Percentiles rank a stretch among this genome's conserved stretches.
Evolutionary conservation across 2,329 filamentous ascomycete species (phyloP).

Genomic region (Pleomassaria siparia): DNA sequence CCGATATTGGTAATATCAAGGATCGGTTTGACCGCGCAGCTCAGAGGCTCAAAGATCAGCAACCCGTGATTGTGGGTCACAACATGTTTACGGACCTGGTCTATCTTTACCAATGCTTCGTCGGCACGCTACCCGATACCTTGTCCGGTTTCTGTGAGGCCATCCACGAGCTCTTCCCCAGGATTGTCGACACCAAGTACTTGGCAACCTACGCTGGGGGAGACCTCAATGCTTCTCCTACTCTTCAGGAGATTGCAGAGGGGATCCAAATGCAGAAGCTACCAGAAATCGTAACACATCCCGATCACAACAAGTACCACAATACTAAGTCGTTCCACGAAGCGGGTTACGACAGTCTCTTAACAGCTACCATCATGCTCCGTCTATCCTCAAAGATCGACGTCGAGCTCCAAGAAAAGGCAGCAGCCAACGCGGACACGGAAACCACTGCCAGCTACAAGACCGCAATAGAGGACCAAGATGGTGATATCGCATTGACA

Average conservation of each 20-base stretch:
- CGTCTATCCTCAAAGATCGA: conserved; percentile 55
- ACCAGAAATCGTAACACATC: conserved; percentile 38
- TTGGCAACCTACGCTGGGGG: conserved; percentile 60
- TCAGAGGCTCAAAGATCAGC: conserved; percentile 47
- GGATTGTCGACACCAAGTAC: conserved; percentile 65
- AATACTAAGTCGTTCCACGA: conserved; percentile 54
- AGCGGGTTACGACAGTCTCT: conserved; percentile 64
- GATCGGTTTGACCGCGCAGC: conserved; percentile 45
- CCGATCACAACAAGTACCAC: conserved; percentile 45
- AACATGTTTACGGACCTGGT: conserved; percentile 66
- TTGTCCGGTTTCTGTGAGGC: conserved; percentile 55
- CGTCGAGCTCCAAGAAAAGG: conserved; percentile 19
- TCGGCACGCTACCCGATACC: conserved; percentile 57
- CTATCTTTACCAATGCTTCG: conserved; percentile 65
- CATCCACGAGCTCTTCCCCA: conserved; percentile 58
- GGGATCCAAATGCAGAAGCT: conserved; percentile 44
- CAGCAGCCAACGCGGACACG: conserved; percentile 19
- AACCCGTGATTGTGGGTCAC: conserved; percentile 62
- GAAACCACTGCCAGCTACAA: conserved; percentile 9
- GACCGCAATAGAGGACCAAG: conserved; percentile 10
- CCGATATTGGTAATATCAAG: conserved; percentile 38
- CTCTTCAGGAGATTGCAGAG: conserved; percentile 52
- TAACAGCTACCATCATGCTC: conserved; percentile 62
- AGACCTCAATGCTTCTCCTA: conserved; percentile 52
- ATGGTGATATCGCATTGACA: conserved; percentile 8